A percentile compares a stretch with the other conserved stretches of the same genome.
Conservation (phyloP, 768 basidiomycete species). For the Serendipita sp. region DNA sequence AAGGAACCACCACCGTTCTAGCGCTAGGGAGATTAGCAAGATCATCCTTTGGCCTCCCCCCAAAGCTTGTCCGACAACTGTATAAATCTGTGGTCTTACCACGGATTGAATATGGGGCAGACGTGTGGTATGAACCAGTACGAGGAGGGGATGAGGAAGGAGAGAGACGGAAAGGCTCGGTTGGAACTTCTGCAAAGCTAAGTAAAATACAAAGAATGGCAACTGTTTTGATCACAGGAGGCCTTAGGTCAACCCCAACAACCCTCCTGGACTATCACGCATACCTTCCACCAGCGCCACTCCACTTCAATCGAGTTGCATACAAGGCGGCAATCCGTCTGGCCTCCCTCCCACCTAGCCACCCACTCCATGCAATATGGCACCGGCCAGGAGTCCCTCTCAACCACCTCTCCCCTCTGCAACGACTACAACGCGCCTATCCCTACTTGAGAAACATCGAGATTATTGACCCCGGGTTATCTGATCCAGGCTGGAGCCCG, state of each 20-base stretch:
- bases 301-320: background rate
- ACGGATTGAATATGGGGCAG: background rate
- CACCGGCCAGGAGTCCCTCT: background rate
- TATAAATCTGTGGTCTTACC: constrained; percentile 6
- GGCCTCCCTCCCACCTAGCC: background rate
- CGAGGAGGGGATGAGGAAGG: background rate
- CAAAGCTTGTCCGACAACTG: background rate
- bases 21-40: background rate
- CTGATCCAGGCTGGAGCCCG: background rate
- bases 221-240: constrained; percentile 3
- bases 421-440: background rate
- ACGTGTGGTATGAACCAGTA: background rate
- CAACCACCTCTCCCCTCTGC: constrained; percentile 3
- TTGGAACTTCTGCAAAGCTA: background rate
- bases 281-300: background rate
- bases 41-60: background rate
- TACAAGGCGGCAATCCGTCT: background rate
- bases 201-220: constrained; percentile 6
- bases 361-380: constrained; percentile 1
- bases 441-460: constrained; percentile 3
- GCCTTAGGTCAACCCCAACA: constrained; percentile 4
- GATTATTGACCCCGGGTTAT: background rate
- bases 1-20: background rate
- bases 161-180: background rate
- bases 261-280: constrained; percentile 8